Base-by-base conservation (phyloP, 768 basidiomycete species). In the Phlebiopsis flavidoalba region DNA sequence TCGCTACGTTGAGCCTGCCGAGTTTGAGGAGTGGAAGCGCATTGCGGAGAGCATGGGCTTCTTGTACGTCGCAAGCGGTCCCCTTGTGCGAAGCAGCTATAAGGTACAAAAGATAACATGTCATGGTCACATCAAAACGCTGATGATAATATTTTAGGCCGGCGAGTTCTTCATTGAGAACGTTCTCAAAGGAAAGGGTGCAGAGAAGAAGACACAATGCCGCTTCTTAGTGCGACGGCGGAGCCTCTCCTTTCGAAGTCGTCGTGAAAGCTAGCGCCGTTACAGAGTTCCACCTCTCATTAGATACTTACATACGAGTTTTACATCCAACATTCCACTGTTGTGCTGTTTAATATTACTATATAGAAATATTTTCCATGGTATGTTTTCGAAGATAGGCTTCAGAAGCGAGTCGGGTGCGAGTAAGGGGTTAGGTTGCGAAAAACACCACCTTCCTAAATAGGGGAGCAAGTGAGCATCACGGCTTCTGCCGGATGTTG, bases 161-260 rank as follows among this genome's bases (percentile, higher is more conserved):
- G 95, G 95, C 24, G 95, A 98, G 71, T 96, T 84, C 72, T 98
- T 89, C 75, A 92, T 98, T 43, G 93, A 95, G 74, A 96, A 95
- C 67, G 89, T 96, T 3, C 74, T 94, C 61, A 83, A 81, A 63
- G 83, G 83, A 11, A 89, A 85, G 69, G 79, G 73, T 5, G 68
- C 64, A 10, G 76, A 81, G 66, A 81, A 75, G 62, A 57, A 76
- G 21, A 64, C 70, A 4, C 64, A n/a, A n/a, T 72, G 53, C 66
- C 67, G 14, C 60, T 66, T 26, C 53, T 64, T 36, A 17, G 17
- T 8, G 17, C 2, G 3, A 10, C 40, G 4, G 17, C 40, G 10
- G 40, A 43, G 40, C 3, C 40, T 43, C 40, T 43, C 17, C 40
- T 43, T 3, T 43, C 40, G 17, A 43, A 43, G 40, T 43, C 40